Base-by-base conservation (phyloP, 2,329 filamentous ascomycete species). In the Pestalotiopsis sp. region DNA sequence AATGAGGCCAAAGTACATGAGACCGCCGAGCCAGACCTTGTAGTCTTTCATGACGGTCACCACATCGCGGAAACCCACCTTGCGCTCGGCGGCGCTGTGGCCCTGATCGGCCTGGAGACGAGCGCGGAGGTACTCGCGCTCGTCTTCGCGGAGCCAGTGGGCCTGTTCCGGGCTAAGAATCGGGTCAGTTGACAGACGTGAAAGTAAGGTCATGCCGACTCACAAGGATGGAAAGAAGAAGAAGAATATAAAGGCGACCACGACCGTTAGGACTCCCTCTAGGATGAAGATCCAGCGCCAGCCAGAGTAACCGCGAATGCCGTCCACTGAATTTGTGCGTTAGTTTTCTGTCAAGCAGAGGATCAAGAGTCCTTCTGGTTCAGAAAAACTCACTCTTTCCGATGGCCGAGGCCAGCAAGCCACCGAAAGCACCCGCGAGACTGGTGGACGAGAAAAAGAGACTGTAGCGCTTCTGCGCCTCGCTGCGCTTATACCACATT, bases 361-460 rank as follows among this genome's bases (percentile, higher is more conserved):
- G n/a, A 25, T 27, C 13, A 11, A 6, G 13, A n/a, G 36, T 13
- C 6, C 9, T 17, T n/a, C 11, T 23, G 38, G 17, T 41, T 2
- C 0, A 31, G n/a, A n/a, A 23, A 12, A 25, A 75, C 79, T 27
- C 72, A 81, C 79, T 95, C 76, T 96, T 93, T n/a, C 93, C 93
- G 71, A 98, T 97, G 0, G 91, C 95, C 1, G 90, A 91, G 0
- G 95, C 95, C 4, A 98, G 85, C 1, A 98, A 86, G 2, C 94
- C 94, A 58, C 94, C 94, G 75, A 97, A 98, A 0, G 94, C 93
- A 39, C 93, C 93, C 1, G 93, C 93, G 3, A 95, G 83, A 0
- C 91, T 92, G 0, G 93, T 95, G 36, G 87, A 93, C 76, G 89
- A 91, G 84, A 98, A 98, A 85, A 98, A 98, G 84, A 98, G 95